phyloP scores from a whole-genome alignment of 345 rosid species.

The Aquilaria malaccensis region DNA sequence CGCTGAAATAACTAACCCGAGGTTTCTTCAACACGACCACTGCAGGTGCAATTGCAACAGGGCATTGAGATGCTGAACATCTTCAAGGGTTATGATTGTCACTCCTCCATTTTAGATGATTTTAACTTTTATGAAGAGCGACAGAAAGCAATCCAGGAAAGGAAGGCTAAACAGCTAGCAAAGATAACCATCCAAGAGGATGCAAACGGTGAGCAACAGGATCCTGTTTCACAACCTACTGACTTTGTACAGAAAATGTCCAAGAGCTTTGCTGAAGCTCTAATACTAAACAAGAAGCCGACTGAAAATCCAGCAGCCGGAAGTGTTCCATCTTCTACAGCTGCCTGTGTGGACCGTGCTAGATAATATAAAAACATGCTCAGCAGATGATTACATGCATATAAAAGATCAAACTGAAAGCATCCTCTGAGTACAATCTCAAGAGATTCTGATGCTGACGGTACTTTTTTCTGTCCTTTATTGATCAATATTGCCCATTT shows the following conservation, averaged over 20 bases:
- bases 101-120: constrained; percentile 70
- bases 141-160: constrained; percentile 61
- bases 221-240: constrained; percentile 21
- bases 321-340: constrained; percentile 4
- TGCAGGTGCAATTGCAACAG: constrained; percentile 59
- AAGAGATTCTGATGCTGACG: too few relatives aligned
- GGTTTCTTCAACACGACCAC: neutral
- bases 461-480: too few relatives aligned
- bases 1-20: neutral
- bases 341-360: constrained; percentile 9
- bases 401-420: neutral
- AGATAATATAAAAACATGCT: neutral
- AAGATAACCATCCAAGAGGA: constrained; percentile 16
- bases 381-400: constrained; percentile 3
- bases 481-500: too few relatives aligned
- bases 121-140: constrained; percentile 73
- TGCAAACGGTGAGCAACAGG: constrained; percentile 15
- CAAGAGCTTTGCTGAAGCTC: constrained; percentile 53
- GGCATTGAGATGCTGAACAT: constrained; percentile 67
- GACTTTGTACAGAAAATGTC: constrained; percentile 41
- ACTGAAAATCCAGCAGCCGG: neutral
- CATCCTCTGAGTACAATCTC: too few relatives aligned
- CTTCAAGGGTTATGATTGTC: constrained; percentile 37
- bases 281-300: constrained; percentile 25
- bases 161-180: constrained; percentile 46